These are phyloP conservation scores for Primulina huaijiensis DNA, from an alignment of 257 asterid species.

Conservation along the genomic window DNA sequence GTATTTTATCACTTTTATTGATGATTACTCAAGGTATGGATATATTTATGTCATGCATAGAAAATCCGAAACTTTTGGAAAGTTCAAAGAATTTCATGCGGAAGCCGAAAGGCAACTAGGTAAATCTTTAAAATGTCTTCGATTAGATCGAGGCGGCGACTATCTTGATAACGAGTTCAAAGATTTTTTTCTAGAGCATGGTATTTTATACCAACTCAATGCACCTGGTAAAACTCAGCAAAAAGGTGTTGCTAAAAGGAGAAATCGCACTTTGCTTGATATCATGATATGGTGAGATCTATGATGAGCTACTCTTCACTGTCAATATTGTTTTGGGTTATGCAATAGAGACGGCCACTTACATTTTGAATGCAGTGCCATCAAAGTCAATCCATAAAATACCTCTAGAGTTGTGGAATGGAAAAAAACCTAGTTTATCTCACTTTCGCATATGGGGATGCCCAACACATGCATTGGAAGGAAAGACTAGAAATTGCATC, in stretches of 20 bases:
- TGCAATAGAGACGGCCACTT: background rate
- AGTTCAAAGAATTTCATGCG: background rate
- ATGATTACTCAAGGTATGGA: background rate
- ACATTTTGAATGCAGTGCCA: background rate
- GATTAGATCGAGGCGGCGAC: background rate
- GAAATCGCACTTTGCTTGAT: background rate
- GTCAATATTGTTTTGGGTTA: background rate
- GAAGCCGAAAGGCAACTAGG: background rate
- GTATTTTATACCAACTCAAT: background rate
- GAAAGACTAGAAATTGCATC: background rate
- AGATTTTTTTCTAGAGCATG: background rate
- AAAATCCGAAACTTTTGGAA: background rate
- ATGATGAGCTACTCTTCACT: background rate
- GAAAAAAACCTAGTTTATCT: background rate
- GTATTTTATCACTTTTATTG: background rate
- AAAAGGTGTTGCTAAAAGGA: background rate
- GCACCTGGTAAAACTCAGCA: background rate
- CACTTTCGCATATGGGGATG: conserved; percentile 3
- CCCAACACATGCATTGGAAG: background rate
- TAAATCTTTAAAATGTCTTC: background rate
- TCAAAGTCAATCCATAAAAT: background rate
- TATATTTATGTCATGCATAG: background rate
- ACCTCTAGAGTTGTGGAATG: background rate
- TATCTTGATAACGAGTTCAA: background rate
- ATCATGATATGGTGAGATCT: conserved; percentile 3